Conservation (phyloP, 768 basidiomycete genomes). For the Xerocomellus amylosporus region DNA sequence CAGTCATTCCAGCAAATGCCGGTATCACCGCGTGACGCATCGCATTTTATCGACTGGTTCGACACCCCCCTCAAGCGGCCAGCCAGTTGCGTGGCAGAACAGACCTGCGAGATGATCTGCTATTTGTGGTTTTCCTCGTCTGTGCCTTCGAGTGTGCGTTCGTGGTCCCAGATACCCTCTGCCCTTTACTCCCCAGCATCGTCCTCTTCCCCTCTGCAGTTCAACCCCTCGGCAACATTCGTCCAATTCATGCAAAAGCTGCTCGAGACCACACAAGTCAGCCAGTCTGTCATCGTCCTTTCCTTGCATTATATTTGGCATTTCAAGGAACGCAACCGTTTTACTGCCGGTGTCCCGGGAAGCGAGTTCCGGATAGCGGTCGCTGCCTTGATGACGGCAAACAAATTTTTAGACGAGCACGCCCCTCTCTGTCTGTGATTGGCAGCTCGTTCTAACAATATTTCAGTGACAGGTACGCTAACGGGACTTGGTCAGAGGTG, state of each 20-base stretch:
- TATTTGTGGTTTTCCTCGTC: slow-evolving; percentile 82
- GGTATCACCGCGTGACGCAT: slow-evolving; percentile 35
- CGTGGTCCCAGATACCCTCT: slow-evolving; percentile 36
- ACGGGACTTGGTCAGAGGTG: slow-evolving; percentile 95
- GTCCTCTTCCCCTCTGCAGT: slow-evolving; percentile 62
- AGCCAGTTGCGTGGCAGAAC: slow-evolving; percentile 76
- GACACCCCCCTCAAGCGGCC: slow-evolving; percentile 61
- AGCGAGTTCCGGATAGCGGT: slow-evolving; percentile 89
- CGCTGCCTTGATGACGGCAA: slow-evolving; percentile 91
- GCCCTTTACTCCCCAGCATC: slow-evolving; percentile 40
- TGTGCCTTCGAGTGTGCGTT: slow-evolving; percentile 27
- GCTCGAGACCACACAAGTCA: slow-evolving; percentile 93
- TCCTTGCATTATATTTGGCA: slow-evolving; percentile 89
- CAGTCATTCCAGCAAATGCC: slow-evolving; percentile 17
- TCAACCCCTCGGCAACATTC: slow-evolving; percentile 71
- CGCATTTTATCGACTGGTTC: slow-evolving; percentile 64
- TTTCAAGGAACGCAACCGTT: slow-evolving; percentile 71
- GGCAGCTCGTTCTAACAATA: slow-evolving; percentile 1
- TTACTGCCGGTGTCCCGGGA: slow-evolving; percentile 69
- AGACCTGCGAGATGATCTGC: slow-evolving; percentile 92
- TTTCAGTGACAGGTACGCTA: slow-evolving; percentile 91
- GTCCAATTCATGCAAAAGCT: slow-evolving; percentile 85
- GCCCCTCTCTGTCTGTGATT: slow-evolving; percentile 29
- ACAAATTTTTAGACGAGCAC: slow-evolving; percentile 96
- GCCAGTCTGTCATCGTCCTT: slow-evolving; percentile 88